Percentiles rank a stretch among this genome's conserved stretches.
These are phyloP conservation scores for Grigorovia transvaalensis DNA, from an alignment of 805 yeast genomes.

Conservation along the genomic window DNA sequence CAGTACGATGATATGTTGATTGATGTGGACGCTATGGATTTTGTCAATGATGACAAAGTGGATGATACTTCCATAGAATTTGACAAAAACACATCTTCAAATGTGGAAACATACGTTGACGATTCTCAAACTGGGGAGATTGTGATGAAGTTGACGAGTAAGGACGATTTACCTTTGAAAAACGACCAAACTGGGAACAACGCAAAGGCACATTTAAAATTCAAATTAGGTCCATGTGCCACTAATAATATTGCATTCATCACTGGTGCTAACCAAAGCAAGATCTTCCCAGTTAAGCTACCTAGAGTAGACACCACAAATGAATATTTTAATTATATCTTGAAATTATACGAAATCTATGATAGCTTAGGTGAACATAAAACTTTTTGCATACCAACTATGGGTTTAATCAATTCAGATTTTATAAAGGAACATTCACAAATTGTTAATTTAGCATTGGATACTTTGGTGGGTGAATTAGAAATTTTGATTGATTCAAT, in stretches of 20 bases:
- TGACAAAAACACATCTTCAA: background rate
- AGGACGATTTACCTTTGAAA: conserved; percentile 9
- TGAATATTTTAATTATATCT: conserved; percentile 39
- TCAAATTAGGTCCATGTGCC: conserved; percentile 37
- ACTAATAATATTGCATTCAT: conserved; percentile 34
- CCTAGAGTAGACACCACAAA: conserved; percentile 34
- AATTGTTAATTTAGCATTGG: conserved; percentile 30
- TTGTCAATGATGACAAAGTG: conserved; percentile 9
- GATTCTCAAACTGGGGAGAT: conserved; percentile 18
- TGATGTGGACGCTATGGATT: conserved; percentile 22
- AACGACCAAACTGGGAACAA: background rate
- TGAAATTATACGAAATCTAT: conserved; percentile 41
- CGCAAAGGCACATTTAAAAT: conserved; percentile 28
- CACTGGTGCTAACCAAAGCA: conserved; percentile 32
- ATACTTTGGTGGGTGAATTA: conserved; percentile 27
- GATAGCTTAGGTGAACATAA: conserved; percentile 39
- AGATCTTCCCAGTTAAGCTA: conserved; percentile 32
- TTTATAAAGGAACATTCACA: conserved; percentile 29
- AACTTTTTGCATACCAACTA: conserved; percentile 32
- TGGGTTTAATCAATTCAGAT: conserved; percentile 30
- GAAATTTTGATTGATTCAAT: conserved; percentile 26
- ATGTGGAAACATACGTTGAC: conserved; percentile 3
- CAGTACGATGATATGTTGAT: conserved; percentile 11
- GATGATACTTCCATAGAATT: background rate
- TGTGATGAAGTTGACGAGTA: conserved; percentile 11